Base-by-base conservation (phyloP, 2,329 filamentous ascomycete genomes). In the Paraconiothyrium brasiliense region DNA sequence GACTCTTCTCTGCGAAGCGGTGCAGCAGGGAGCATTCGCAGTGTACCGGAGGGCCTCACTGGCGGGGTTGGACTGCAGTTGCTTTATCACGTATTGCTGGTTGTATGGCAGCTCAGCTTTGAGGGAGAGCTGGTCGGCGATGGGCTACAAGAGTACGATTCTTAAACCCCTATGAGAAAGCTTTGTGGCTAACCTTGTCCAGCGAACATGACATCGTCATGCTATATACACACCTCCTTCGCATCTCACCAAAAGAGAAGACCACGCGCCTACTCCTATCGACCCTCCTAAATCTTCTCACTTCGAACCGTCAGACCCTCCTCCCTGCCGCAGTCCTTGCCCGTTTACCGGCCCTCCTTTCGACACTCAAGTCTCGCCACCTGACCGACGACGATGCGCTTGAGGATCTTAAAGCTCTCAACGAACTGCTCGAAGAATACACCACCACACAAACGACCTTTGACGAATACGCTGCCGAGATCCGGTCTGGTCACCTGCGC, bases 71-170 rank as follows among this genome's bases (percentile, higher is more conserved):
- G 93, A 2, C 83, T 99, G 44, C 95, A 99, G 78, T 86, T 98
- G 44, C 86, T 99, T 44, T 99, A 99, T 78, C 93, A 97, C 73
- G 92, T 97, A 16, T 86, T 99, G 24, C 85, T 99, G 54, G 94
- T 97, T 13, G 83, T 99, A 61, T 99, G 95, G 95, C 94, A 98
- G 83, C 84, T 99, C 69, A 97, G 93, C 75, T 99, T 99, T 69
- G 95, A 98, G 77, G 87, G 85, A 34, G 79, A 83, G 60, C 78
- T 88, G 13, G 84, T 91, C 52, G 92, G 93, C 13, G 89, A 90
- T 61, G 93, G 94, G 46, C 84, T 99, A 60, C 92, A 98, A 79
- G 89, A 93, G 92, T 95, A 85, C 72, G 90, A 63, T 41, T 10
- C n/a, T n/a, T 2, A 11, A 8, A 20, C 27, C 35, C 20, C 4